phyloP scores from a whole-genome alignment of 805 yeast genomes.

The Candida lessepsii region DNA sequence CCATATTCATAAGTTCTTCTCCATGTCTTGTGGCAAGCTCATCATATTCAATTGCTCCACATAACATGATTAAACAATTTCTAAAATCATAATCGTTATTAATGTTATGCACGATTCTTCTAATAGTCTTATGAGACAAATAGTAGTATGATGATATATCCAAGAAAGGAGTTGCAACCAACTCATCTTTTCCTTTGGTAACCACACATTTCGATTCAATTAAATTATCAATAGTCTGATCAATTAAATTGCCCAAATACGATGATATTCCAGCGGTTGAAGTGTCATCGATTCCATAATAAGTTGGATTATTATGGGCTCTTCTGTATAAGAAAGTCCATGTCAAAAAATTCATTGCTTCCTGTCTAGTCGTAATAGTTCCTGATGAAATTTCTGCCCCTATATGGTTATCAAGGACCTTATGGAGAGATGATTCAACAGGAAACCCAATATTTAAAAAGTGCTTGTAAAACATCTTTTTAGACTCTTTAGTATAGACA shows the following conservation, averaged over 20 bases:
- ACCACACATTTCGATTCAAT: slow-evolving; percentile 70
- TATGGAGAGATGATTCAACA: slow-evolving; percentile 76
- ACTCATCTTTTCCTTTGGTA: slow-evolving; percentile 44
- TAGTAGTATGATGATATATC: slow-evolving; percentile 89
- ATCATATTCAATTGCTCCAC: slow-evolving; percentile 76
- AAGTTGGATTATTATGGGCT: slow-evolving; percentile 75
- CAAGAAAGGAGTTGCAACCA: slow-evolving; percentile 75
- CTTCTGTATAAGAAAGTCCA: slow-evolving; percentile 77
- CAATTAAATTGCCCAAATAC: slow-evolving; percentile 65
- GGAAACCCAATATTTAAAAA: slow-evolving; percentile 79
- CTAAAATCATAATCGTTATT: slow-evolving; percentile 49
- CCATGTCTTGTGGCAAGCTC: slow-evolving; percentile 91
- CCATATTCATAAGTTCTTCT: slow-evolving; percentile 82
- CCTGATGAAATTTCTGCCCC: slow-evolving; percentile 81
- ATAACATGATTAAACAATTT: slow-evolving; percentile 58
- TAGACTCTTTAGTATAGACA: slow-evolving; percentile 72
- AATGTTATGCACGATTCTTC: slow-evolving; percentile 61
- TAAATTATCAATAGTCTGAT: slow-evolving; percentile 63
- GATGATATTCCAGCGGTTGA: slow-evolving; percentile 54
- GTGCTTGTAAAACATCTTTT: slow-evolving; percentile 74
- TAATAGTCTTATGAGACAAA: slow-evolving; percentile 83
- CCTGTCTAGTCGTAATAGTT: slow-evolving; percentile 60
- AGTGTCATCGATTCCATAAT: slow-evolving; percentile 67
- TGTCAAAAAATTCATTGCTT: slow-evolving; percentile 70
- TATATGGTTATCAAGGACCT: slow-evolving; percentile 72